A percentile compares a stretch with the other conserved stretches of the same genome.
Conservation (phyloP, 2,329 filamentous ascomycete species). For the Phaeophleospora eucalypticola region DNA sequence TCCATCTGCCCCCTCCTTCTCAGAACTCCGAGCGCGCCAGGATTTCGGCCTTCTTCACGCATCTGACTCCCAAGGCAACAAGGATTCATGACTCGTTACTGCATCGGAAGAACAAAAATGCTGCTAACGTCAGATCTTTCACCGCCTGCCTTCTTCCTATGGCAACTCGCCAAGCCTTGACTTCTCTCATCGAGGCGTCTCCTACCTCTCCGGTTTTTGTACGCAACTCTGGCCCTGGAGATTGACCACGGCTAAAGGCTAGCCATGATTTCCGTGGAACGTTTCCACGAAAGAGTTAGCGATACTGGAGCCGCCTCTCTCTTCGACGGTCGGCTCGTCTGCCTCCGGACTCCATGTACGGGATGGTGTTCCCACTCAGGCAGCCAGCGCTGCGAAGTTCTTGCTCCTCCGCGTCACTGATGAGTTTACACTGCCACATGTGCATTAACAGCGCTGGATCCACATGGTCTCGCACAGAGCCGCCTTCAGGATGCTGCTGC, state of each 20-base stretch:
- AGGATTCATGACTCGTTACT: background rate
- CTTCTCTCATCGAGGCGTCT: too few species aligned
- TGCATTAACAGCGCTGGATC: constrained; percentile 12
- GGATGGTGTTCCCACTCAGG: constrained; percentile 2
- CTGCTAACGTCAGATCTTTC: background rate
- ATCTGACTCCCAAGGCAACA: too few species aligned
- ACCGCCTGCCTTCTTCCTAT: too few species aligned
- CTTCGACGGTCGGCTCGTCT: background rate
- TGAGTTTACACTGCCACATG: constrained; percentile 15
- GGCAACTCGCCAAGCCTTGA: too few species aligned
- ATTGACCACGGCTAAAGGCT: too few species aligned
- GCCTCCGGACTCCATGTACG: constrained; percentile 9
- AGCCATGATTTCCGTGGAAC: too few species aligned
- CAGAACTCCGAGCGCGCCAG: background rate
- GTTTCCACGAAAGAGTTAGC: too few species aligned
- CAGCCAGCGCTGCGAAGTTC: constrained; percentile 15
- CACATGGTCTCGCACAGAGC: constrained; percentile 1
- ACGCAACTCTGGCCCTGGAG: too few species aligned
- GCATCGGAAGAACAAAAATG: background rate
- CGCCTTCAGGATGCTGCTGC: constrained; percentile 2
- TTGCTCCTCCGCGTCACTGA: constrained; percentile 14
- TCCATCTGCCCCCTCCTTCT: background rate
- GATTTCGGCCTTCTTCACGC: too few species aligned
- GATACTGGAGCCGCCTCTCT: background rate
- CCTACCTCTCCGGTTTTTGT: too few species aligned